These are phyloP conservation scores for Camelina laxa DNA, from an alignment of 345 rosid genomes.

Conservation along the genomic window DNA sequence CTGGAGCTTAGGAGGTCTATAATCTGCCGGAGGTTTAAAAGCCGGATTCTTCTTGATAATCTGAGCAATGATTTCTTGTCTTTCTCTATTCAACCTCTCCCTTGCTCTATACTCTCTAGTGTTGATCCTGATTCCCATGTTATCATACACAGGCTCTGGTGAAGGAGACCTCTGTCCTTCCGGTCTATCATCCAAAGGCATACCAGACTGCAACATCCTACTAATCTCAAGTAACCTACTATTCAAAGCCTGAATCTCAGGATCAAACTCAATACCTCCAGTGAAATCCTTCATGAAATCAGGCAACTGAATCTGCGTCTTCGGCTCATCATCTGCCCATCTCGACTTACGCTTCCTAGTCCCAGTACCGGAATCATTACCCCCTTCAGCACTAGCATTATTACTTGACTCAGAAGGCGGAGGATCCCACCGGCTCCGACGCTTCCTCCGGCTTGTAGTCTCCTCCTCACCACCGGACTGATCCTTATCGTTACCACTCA, in stretches of 20 bases:
- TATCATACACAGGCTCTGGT: conserved; percentile 93
- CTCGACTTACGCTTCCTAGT: conserved; percentile 80
- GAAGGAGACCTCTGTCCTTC: conserved; percentile 98
- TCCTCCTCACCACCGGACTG: conserved; percentile 92
- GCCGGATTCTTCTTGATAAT: conserved; percentile 90
- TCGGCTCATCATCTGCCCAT: conserved; percentile 96
- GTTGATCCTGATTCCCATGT: conserved; percentile 88
- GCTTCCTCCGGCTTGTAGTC: conserved; percentile 65
- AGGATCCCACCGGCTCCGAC: conserved; percentile 94
- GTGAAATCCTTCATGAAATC: conserved; percentile 88
- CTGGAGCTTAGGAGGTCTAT: conserved; percentile 92
- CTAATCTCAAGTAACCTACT: conserved; percentile 85
- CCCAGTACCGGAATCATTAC: conserved; percentile 58
- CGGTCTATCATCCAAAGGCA: conserved; percentile 83
- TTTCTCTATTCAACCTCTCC: conserved; percentile 84
- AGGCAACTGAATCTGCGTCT: conserved; percentile 83
- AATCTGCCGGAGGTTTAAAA: conserved; percentile 96
- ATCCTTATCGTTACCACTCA: conserved; percentile 68
- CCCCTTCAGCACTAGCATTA: conserved; percentile 38
- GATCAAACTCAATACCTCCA: conserved; percentile 95
- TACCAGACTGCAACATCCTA: conserved; percentile 75
- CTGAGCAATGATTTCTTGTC: conserved; percentile 91
- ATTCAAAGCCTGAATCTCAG: conserved; percentile 87
- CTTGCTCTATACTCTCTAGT: conserved; percentile 89
- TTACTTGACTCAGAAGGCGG: conserved; percentile 52